Base-by-base conservation (phyloP, 2,329 filamentous ascomycete genomes). In the Lithohypha guttulata region DNA sequence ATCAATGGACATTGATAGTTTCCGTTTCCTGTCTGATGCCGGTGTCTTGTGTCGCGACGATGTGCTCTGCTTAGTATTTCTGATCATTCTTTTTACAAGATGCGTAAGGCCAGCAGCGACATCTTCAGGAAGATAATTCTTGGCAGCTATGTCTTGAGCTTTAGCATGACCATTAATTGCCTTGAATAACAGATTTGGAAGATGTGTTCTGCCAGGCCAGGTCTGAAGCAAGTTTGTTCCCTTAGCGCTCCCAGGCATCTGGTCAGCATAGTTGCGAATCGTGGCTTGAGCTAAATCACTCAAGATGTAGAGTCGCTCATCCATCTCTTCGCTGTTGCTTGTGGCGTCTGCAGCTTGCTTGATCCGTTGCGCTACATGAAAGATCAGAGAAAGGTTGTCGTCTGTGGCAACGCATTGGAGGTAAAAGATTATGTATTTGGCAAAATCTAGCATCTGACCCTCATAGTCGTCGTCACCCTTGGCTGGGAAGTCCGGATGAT, bases 381-480 rank as follows among this genome's bases (percentile, higher is more conserved):
- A 91, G 27, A 98, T 86, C 45, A 94, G 67, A 0, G 83, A 81
- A 11, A 96, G 69, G 52, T 95, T 98, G 30, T 84, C 75, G 57
- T 93, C 83, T 1, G 79, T 89, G 7, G 84, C 84, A 13, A 95
- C 78, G 25, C 79, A 77, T 45, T 73, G 78, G 32, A 96, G 69
- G 56, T 93, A 98, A 62, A 89, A 95, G 28, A 95, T 59, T 42
- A 98, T 78, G 58, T 96, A 98, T 51, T 79, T 78, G 4, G 84
- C 79, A 58, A 93, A 87, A 55, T 94, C 84, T 30, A 78, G 69
- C 34, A 95, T 64, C 33, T 86, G 80, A 10, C 76, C 71, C 2
- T 77, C 61, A 4, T 75, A 71, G 2, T 69, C 58, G 44, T 73
- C 77, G 50, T 58, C 62, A 2, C 55, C 51, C 30, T 60, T 53